Percentiles rank a stretch among this genome's conserved stretches.
phyloP scores from a whole-genome alignment of 768 basidiomycete species.

The Daedaleopsis sinensis region DNA sequence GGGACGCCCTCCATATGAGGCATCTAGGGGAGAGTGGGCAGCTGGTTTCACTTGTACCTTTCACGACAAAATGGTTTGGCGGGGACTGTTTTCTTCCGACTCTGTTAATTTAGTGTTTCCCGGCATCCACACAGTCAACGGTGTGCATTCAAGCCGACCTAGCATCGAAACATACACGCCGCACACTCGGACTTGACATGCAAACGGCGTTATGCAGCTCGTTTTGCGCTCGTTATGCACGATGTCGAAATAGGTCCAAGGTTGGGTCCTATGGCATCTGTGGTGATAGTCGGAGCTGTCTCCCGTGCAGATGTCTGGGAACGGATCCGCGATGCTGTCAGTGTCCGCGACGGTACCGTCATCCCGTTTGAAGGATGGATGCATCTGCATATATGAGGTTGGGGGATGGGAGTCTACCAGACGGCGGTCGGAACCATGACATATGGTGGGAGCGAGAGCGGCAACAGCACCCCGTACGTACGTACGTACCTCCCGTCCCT shows the following conservation, averaged over 20 bases:
- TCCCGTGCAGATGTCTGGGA: neutral
- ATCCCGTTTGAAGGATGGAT: neutral
- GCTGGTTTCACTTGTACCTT: constrained; percentile 19
- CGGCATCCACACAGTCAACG: neutral
- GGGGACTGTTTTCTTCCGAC: constrained; percentile 8
- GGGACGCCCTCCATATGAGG: constrained; percentile 3
- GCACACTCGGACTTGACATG: neutral
- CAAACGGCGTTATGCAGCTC: neutral
- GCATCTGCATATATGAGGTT: neutral
- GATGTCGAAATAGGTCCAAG: neutral
- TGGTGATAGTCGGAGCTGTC: constrained; percentile 6
- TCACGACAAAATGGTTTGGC: constrained; percentile 13
- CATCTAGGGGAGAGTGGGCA: constrained; percentile 3
- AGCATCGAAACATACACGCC: too few relatives aligned
- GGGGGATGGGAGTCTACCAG: neutral
- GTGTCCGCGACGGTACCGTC: too few relatives aligned
- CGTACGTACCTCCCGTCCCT: constrained; percentile 13
- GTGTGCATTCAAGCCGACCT: neutral
- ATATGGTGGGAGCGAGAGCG: constrained; percentile 10
- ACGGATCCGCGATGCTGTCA: constrained; percentile 6
- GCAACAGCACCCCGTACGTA: neutral
- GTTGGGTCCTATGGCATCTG: neutral
- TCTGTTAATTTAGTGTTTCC: constrained; percentile 19
- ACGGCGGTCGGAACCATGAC: neutral
- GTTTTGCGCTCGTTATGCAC: neutral